Percentiles rank a stretch among this genome's conserved stretches.
Conservation (phyloP, 805 yeast genomes). For the Clavispora santaluciae region DNA sequence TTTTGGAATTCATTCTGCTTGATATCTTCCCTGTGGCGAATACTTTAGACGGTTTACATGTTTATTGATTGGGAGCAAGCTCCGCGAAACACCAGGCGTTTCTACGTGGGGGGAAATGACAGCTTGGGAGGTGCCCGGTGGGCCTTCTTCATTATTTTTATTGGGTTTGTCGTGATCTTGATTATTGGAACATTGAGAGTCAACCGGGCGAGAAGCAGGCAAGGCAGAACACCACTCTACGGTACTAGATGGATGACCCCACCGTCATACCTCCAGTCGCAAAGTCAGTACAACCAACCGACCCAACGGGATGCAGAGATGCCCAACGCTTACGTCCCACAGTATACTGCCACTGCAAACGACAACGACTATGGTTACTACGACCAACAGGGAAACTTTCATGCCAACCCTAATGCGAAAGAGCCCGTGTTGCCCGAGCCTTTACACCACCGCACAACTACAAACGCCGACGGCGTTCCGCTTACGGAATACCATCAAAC, state of each 20-base stretch:
- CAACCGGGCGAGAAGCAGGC: conserved; percentile 47
- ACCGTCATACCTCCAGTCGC: conserved; percentile 67
- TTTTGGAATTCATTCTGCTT: no score
- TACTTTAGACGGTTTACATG: no score
- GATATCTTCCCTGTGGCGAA: no score
- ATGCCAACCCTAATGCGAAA: conserved; percentile 16
- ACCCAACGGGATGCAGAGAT: conserved; percentile 36
- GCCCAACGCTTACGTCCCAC: conserved; percentile 52
- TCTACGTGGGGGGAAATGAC: neutral
- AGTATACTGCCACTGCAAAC: conserved; percentile 61
- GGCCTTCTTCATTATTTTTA: conserved; percentile 61
- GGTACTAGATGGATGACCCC: conserved; percentile 90
- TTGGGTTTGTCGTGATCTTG: conserved; percentile 43
- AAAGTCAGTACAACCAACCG: conserved; percentile 48
- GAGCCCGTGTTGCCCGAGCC: conserved; percentile 12
- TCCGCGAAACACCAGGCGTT: neutral
- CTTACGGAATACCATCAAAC: conserved; percentile 1
- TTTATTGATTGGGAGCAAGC: neutral
- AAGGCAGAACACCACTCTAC: conserved; percentile 55
- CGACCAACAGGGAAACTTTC: conserved; percentile 51
- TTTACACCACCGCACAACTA: conserved; percentile 11
- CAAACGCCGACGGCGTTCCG: conserved; percentile 12
- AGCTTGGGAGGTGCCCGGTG: conserved; percentile 45
- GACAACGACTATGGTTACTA: conserved; percentile 77
- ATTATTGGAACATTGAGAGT: conserved; percentile 48